phyloP scores from a whole-genome alignment of 1,284 basidiomycete genomes.

The Irpex sp. region DNA sequence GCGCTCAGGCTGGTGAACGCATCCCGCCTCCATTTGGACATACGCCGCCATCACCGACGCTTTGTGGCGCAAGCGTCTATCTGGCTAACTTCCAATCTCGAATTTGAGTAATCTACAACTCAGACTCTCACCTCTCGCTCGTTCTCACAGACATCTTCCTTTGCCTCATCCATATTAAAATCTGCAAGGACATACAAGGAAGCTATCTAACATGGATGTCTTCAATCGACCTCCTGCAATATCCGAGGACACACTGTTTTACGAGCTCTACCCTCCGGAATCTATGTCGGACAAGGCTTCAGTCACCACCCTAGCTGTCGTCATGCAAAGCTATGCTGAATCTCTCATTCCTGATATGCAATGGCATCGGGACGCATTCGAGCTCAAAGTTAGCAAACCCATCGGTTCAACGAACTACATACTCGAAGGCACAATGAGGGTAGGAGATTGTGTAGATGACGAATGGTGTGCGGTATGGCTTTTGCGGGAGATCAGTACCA shows the following conservation, averaged over 20 bases:
- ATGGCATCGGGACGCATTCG: conserved; percentile 89
- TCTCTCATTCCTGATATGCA: conserved; percentile 64
- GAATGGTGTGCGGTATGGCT: conserved; percentile 96
- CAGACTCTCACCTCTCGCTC: too few relatives aligned
- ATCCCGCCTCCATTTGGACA: neutral
- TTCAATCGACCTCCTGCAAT: conserved; percentile 74
- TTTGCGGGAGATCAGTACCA: conserved; percentile 67
- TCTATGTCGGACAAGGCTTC: conserved; percentile 51
- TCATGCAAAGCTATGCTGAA: conserved; percentile 60
- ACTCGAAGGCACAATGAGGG: conserved; percentile 77
- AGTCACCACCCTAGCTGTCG: conserved; percentile 65
- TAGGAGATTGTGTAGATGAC: conserved; percentile 93
- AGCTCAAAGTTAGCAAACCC: conserved; percentile 65
- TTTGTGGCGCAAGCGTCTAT: neutral
- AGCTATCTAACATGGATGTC: conserved; percentile 30
- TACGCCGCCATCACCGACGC: neutral
- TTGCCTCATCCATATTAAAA: too few relatives aligned
- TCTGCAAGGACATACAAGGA: too few relatives aligned
- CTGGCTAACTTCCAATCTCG: neutral
- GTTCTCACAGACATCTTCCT: too few relatives aligned
- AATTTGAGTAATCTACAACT: too few relatives aligned
- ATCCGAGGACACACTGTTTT: conserved; percentile 83
- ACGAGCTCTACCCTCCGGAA: conserved; percentile 62
- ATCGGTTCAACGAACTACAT: conserved; percentile 45
- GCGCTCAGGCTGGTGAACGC: neutral